These are phyloP conservation scores for Hysterangium stoloniferum DNA, from an alignment of 768 basidiomycete species.

Conservation along the genomic window DNA sequence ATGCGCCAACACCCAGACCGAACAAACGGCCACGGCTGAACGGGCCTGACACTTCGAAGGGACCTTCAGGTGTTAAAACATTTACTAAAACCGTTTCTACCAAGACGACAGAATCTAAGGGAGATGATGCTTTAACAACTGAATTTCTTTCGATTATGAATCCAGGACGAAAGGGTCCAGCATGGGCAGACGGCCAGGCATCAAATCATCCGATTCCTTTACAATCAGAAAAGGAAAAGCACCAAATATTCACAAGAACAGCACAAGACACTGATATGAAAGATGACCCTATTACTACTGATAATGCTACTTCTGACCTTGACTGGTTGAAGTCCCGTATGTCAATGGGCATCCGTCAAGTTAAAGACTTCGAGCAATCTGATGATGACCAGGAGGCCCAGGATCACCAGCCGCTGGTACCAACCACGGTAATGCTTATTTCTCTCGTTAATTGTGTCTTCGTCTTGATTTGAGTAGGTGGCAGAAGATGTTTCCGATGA, in stretches of 20 bases:
- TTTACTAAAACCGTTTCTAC: neutral
- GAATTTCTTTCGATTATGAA: conserved; percentile 76
- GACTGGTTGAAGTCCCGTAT: conserved; percentile 71
- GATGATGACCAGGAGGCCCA: conserved; percentile 40
- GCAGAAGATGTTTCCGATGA: neutral
- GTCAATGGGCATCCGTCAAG: conserved; percentile 32
- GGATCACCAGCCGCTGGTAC: conserved; percentile 13
- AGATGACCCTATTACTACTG: conserved; percentile 20
- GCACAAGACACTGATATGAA: conserved; percentile 8
- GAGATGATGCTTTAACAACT: conserved; percentile 38
- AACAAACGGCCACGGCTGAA: conserved; percentile 59
- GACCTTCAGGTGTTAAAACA: neutral
- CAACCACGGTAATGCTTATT: neutral
- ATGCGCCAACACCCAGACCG: conserved; percentile 58
- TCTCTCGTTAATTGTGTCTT: neutral
- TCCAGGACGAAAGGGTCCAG: conserved; percentile 47
- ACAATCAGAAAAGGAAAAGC: neutral
- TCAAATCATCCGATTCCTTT: conserved; percentile 13
- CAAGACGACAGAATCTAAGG: conserved; percentile 3
- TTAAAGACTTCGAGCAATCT: conserved; percentile 53
- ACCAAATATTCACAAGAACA: conserved; percentile 1
- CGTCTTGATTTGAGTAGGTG: neutral
- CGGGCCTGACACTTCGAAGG: conserved; percentile 5
- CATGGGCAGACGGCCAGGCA: conserved; percentile 46
- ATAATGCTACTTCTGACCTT: conserved; percentile 48